phyloP scores from a whole-genome alignment of 2,329 filamentous ascomycete genomes.

The Grosmannia serpens region DNA sequence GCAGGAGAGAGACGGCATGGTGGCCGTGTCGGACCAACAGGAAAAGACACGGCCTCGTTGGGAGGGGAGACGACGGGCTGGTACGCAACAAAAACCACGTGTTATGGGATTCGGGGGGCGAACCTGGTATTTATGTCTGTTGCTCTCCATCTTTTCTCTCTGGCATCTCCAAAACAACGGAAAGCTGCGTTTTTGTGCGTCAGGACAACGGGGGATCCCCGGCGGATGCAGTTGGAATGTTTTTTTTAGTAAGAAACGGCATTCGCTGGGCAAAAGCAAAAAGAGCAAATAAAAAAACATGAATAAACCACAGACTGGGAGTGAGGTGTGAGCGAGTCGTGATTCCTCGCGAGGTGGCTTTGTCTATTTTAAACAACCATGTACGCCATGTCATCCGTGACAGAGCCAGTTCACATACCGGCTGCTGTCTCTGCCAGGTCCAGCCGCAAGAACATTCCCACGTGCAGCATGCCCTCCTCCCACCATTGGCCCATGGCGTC shows the following conservation, averaged over 20 bases:
- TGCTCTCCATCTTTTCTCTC: conserved; percentile 13
- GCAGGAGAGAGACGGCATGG: background rate
- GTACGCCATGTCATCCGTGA: too few relatives aligned
- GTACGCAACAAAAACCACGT: background rate
- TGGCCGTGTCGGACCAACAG: background rate
- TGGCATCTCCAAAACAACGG: conserved; percentile 7
- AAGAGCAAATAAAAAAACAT: conserved; percentile 7
- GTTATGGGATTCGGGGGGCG: conserved; percentile 19
- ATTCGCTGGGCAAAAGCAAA: conserved; percentile 7
- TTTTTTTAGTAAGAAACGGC: background rate
- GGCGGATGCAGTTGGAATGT: background rate
- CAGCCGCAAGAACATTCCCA: conserved; percentile 64
- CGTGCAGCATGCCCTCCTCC: conserved; percentile 75
- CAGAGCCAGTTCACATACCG: too few relatives aligned
- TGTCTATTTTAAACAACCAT: too few relatives aligned
- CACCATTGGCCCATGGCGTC: conserved; percentile 63
- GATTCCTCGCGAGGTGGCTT: too few relatives aligned
- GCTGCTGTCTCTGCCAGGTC: conserved; percentile 10
- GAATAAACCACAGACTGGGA: background rate
- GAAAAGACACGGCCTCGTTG: background rate
- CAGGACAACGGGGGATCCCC: background rate
- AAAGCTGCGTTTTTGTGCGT: conserved; percentile 20
- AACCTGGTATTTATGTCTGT: conserved; percentile 5
- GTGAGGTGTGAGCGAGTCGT: background rate
- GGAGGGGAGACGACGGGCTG: background rate